Evolutionary conservation across 441 rosid species (phyloP), one percentile per base, ranked within the genome.

Genomic region (Omphalea diandra): DNA sequence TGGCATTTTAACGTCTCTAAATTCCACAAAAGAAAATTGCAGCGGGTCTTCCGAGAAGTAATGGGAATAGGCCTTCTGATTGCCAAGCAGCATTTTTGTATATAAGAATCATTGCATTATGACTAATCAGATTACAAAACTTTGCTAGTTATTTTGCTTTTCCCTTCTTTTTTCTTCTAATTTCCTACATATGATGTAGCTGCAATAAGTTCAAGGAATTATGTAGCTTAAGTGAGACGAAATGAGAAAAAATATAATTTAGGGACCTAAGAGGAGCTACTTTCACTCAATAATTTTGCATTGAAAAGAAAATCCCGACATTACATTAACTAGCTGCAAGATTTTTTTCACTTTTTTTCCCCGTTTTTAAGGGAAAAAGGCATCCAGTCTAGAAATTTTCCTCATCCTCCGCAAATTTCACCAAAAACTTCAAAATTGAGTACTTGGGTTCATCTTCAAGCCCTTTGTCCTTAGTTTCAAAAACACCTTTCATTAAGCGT

Each of bases 351-450:
- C 36, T 49, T 32, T 60, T 22, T 49, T 35, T 71, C 54, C 47
- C 32, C 26, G 41, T 43, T 17, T 14, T 27, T 26, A 36, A 38
- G 43, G 20, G 55, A 72, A 72, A 69, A 78, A 26, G 64, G 67
- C 52, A 58, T 50, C 12, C 59, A 71, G 79, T 58, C 82, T 79
- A 88, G 89, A 95, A 89, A 85, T 89, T 92, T 36, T 90, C 85
- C 55, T 77, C 68, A 65, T 80, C 86, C 88, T 87, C 88, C 0
- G 85, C 91, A 84, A 89, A 88, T 71, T 82, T 86, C 77, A 81
- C 76, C 74, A 96, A 87, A 84, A 88, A 88, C 85, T 84, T 86
- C 97, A 96, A 88, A 90, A 91, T 80, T 78, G 96, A 84, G 75
- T 76, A 75, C 82, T 76, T 90, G 67, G 86, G 87, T 44, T 81